Conservation (phyloP, 208 protist species). For the Angomonas ambiguus region DNA sequence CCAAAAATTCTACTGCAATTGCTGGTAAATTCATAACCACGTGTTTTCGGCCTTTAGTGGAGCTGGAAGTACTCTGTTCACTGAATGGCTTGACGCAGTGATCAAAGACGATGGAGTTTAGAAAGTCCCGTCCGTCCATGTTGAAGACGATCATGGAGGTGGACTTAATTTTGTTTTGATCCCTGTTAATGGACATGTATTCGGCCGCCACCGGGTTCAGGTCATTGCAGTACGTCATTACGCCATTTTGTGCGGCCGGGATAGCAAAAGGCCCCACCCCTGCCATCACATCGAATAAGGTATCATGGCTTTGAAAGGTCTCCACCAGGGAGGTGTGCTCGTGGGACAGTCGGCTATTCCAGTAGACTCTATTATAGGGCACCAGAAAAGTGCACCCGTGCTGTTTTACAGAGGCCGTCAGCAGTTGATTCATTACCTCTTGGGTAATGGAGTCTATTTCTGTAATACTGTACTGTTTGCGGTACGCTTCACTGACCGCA, state of each 20-base stretch:
- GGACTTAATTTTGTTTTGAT: conserved; percentile 77
- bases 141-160: conserved; percentile 80
- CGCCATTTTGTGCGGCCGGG: conserved; percentile 85
- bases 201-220: conserved; percentile 94
- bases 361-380: conserved; percentile 97
- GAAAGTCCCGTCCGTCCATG: conserved; percentile 93
- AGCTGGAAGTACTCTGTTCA: too few species aligned
- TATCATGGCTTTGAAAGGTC: conserved; percentile 57
- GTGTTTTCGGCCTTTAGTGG: conserved; percentile 54
- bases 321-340: conserved; percentile 93
- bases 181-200: conserved; percentile 88
- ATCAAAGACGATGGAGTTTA: conserved; percentile 72
- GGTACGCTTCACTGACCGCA: conserved; percentile 35
- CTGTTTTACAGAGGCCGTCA: conserved; percentile 85
- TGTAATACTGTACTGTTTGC: conserved; percentile 22
- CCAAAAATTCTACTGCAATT: conserved; percentile 94
- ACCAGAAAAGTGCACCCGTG: conserved; percentile 92
- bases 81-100: conserved; percentile 17
- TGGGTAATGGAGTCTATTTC: background rate
- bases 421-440: conserved; percentile 29
- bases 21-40: conserved; percentile 97
- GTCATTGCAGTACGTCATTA: conserved; percentile 95
- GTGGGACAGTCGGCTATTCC: conserved; percentile 94
- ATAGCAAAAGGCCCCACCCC: conserved; percentile 98
- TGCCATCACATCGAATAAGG: conserved; percentile 95